These are phyloP conservation scores for Micractinium conductrix DNA, from an alignment of 139 green algal species.

Conservation along the genomic window DNA sequence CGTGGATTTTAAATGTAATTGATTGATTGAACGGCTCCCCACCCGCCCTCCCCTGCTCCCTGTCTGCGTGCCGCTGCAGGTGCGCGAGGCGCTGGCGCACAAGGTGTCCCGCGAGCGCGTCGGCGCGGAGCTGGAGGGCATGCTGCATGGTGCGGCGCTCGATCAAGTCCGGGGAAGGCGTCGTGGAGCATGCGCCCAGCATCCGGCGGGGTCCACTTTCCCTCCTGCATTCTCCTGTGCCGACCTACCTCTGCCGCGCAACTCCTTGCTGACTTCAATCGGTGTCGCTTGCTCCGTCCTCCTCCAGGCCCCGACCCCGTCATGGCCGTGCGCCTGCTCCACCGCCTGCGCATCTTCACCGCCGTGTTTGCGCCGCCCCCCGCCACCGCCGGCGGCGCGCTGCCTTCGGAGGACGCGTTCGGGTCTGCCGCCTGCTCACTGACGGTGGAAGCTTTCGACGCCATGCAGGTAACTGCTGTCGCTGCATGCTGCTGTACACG, in stretches of 20 bases:
- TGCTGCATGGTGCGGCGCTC: constrained; percentile 75
- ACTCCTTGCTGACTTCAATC: neutral
- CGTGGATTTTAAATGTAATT: too few species aligned
- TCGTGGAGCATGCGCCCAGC: too few species aligned
- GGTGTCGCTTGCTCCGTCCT: neutral
- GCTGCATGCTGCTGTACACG: too few species aligned
- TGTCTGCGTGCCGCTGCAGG: constrained; percentile 55
- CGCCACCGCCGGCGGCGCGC: neutral
- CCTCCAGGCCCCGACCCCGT: constrained; percentile 67
- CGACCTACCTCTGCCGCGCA: too few species aligned
- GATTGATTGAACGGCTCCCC: neutral
- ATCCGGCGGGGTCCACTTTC: too few species aligned
- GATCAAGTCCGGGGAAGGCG: too few species aligned
- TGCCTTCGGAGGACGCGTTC: constrained; percentile 24
- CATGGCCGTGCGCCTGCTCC: constrained; percentile 69
- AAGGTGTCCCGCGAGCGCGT: constrained; percentile 89
- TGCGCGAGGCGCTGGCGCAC: constrained; percentile 64
- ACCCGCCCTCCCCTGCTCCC: neutral
- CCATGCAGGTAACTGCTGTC: too few species aligned
- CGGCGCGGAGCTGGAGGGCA: constrained; percentile 86
- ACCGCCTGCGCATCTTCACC: constrained; percentile 74
- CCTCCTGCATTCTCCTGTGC: too few species aligned
- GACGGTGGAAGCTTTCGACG: neutral
- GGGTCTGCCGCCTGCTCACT: neutral
- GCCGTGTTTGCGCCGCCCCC: constrained; percentile 72